Base-by-base conservation (phyloP, 768 basidiomycete species). In the Lentinula sp. region DNA sequence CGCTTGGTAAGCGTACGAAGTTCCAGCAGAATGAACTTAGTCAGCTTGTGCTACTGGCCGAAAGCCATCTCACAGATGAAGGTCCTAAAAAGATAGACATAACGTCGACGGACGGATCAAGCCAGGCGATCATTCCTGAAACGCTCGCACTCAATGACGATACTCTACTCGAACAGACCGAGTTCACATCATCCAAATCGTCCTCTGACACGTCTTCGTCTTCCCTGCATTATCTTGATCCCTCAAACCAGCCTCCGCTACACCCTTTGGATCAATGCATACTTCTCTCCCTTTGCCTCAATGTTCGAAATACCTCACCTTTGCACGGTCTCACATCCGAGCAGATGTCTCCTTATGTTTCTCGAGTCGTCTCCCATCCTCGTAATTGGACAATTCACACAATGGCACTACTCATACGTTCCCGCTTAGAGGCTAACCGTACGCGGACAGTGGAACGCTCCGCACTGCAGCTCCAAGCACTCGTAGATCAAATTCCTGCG, bases 331-430 rank as follows among this genome's bases (percentile, higher is more conserved):
- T 99, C 57, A 97, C 95, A 32, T 80, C 82, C 55, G 92, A 93
- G 67, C 95, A 98, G 70, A 95, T 98, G 90, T 71, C 85, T 2
- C 91, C 97, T 11, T 98, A 96, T 79, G 85, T 98, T 61, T 73
- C 87, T 11, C 89, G 96, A 40, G 93, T 98, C 40, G 84, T 98
- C 65, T 78, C 87, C 1, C 93, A 98, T 69, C 93, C 95, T 1
- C 77, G 80, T 59, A 98, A 98, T 72, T 99, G 97, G 97, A 90
- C 93, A 5, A 80, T 98, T 34, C 93, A 98, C 75, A 96, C 95
- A 40, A 96, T 95, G 86, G 95, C 94, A 32, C 86, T 98, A 57
- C 83, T 99, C 54, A 84, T 98, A 31, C 89, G 97, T 32, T 91
- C 96, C 9, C 85, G 97, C 6, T 86, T 97, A 61, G 96, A 99